Evolutionary conservation across 768 basidiomycete genomes (phyloP).

Genomic region (Naganishia kalamii): DNA sequence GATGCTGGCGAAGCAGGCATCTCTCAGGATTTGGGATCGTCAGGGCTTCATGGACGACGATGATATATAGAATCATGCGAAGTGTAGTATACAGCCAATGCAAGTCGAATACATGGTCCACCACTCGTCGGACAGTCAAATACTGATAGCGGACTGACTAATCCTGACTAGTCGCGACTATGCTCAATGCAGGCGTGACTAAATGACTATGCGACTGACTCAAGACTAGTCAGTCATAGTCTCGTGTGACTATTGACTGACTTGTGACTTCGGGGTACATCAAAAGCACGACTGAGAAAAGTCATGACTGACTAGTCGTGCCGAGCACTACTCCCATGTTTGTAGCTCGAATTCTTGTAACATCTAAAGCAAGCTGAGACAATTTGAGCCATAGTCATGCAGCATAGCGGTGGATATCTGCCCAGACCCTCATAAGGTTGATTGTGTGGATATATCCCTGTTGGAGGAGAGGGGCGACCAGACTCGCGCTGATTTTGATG

Average conservation of each 20-base stretch:
- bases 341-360: no score
- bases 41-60: neutral
- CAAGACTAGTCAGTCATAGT: neutral
- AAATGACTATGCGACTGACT: neutral
- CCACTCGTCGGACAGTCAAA: neutral
- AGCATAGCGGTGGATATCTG: no score
- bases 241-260: neutral
- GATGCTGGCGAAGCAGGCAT: neutral
- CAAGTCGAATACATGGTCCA: no score
- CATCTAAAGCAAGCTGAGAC: no score
- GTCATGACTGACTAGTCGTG: slow-evolving; percentile 10
- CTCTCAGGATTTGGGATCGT: neutral
- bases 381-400: no score
- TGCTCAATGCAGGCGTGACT: neutral
- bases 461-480: no score
- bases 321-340: no score
- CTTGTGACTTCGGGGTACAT: neutral
- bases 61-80: neutral
- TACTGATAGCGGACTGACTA: neutral
- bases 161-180: neutral
- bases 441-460: no score
- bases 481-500: no score
- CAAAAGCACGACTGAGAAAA: neutral
- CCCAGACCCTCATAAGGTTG: no score
- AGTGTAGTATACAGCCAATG: no score